Evolutionary conservation across 257 asterid genomes (phyloP).

Genomic region (Nicotiana knightiana): DNA sequence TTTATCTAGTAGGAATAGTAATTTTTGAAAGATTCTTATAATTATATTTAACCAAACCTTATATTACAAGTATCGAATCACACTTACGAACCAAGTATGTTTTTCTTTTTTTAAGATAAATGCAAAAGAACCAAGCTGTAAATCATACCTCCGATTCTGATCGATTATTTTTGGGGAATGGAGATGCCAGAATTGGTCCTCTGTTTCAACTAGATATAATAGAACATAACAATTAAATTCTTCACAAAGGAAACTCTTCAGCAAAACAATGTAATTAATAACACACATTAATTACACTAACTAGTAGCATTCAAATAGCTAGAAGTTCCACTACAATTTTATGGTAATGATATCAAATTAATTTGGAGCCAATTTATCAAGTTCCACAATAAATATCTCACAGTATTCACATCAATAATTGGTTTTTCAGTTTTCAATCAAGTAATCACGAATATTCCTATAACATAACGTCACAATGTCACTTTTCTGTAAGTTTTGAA

Average conservation of each 20-base stretch:
- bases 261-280: too few relatives aligned
- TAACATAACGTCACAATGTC: neutral
- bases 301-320: neutral
- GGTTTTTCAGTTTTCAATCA: neutral
- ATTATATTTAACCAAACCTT: neutral
- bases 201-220: too few relatives aligned
- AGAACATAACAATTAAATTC: neutral
- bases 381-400: neutral
- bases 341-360: neutral
- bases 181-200: too few relatives aligned
- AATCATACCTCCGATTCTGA: too few relatives aligned
- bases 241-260: neutral
- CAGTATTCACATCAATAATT: neutral
- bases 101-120: too few relatives aligned
- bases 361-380: neutral
- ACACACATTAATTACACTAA: neutral
- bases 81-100: too few relatives aligned
- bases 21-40: neutral
- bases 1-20: too few relatives aligned
- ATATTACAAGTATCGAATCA: too few relatives aligned
- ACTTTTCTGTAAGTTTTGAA: neutral
- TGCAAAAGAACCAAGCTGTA: neutral
- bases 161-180: too few relatives aligned
- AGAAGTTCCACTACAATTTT: neutral
- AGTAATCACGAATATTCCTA: neutral